These are phyloP conservation scores for Penicillium verhagenii DNA, from an alignment of 495 filamentous ascomycete species.

Conservation along the genomic window DNA sequence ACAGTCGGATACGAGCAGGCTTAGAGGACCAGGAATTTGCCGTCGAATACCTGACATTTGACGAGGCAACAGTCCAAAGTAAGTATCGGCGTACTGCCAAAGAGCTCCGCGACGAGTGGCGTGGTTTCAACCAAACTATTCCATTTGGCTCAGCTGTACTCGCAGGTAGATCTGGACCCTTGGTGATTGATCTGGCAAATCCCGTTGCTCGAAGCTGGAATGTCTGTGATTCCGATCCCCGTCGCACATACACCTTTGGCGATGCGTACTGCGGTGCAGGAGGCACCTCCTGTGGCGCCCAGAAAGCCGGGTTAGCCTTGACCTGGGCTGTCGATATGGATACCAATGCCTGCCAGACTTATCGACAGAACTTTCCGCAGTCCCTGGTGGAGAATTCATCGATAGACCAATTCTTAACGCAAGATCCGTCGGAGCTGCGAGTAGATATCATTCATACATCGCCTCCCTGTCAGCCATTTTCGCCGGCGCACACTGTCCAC, in stretches of 20 bases:
- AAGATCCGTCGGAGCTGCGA: conserved; percentile 24
- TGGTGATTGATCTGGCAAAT: not conserved
- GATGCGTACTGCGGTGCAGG: conserved; percentile 79
- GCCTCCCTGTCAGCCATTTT: conserved; percentile 83
- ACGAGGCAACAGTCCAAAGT: conserved; percentile 24
- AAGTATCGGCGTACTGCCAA: not conserved
- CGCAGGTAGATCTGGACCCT: not conserved
- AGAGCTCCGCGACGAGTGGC: conserved; percentile 30
- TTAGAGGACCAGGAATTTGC: not conserved
- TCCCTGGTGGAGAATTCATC: conserved; percentile 34
- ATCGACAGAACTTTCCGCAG: conserved; percentile 59
- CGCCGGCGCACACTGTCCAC: conserved; percentile 66
- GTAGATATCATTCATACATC: conserved; percentile 80
- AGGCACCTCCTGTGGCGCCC: conserved; percentile 69
- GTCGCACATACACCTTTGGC: conserved; percentile 57
- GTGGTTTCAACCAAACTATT: conserved; percentile 21
- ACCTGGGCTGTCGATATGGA: conserved; percentile 65
- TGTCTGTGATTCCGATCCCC: conserved; percentile 7
- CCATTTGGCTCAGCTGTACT: conserved; percentile 22
- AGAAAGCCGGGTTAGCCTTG: conserved; percentile 57
- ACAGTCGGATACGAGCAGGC: not conserved
- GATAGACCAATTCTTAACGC: conserved; percentile 30
- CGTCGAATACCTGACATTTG: conserved; percentile 20
- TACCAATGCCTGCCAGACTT: conserved; percentile 53
- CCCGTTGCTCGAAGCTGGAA: conserved; percentile 6